Evolutionary conservation across 495 filamentous ascomycete species (phyloP).

Genomic region (Articulospora tetracladia): DNA sequence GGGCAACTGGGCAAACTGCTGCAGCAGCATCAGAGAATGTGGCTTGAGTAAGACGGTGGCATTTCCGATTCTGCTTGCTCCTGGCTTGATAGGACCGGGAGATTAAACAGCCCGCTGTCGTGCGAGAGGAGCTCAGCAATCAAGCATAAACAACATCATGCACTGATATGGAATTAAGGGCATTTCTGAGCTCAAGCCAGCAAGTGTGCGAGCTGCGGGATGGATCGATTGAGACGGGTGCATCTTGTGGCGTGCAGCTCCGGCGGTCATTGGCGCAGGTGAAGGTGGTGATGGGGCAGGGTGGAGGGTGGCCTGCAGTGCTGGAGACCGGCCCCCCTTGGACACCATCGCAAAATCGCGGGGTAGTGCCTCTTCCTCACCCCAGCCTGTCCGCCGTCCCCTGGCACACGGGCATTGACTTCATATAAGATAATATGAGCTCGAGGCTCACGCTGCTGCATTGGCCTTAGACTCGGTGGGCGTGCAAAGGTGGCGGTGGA

Average conservation of each 20-base stretch:
- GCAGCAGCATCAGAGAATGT: no score
- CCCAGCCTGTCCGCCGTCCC: not conserved
- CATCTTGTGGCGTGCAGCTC: not conserved
- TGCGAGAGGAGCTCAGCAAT: not conserved
- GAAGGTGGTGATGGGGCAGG: not conserved
- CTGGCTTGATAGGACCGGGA: not conserved
- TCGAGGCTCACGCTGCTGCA: not conserved
- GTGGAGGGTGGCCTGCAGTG: not conserved
- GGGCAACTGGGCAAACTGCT: not conserved
- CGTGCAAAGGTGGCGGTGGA: not conserved
- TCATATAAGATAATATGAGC: not conserved
- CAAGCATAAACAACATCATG: not conserved
- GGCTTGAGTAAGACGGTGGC: not conserved
- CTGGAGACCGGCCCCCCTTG: not conserved
- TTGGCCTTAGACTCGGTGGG: no score
- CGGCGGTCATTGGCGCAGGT: not conserved
- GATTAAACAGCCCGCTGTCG: not conserved
- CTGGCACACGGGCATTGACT: not conserved
- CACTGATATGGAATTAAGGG: not conserved
- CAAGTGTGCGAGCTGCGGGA: not conserved
- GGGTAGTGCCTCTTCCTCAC: not conserved
- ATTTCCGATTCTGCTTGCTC: not conserved
- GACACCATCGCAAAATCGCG: not conserved
- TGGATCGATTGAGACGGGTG: not conserved
- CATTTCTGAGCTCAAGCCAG: not conserved